Conservation (phyloP, 768 basidiomycete genomes). For the Pulveroboletus ravenelii region DNA sequence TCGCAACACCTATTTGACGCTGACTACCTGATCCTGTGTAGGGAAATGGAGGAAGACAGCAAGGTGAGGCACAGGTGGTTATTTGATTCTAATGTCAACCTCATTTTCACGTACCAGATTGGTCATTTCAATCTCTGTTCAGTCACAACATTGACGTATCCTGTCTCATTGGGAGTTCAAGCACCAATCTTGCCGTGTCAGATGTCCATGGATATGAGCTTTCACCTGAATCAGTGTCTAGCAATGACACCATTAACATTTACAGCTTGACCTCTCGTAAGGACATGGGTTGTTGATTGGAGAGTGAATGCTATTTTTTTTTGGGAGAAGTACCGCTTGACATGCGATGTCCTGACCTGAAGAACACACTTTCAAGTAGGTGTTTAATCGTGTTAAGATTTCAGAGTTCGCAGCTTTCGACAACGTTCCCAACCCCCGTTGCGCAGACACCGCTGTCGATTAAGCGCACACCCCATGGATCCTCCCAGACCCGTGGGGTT, state of each 20-base stretch:
- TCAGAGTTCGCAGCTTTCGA: not conserved
- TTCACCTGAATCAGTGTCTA: conserved; percentile 45
- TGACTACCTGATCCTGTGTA: too few relatives aligned
- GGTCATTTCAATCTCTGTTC: too few relatives aligned
- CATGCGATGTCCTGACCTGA: conserved; percentile 48
- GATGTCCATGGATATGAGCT: conserved; percentile 40
- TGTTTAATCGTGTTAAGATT: not conserved
- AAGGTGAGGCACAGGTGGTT: too few relatives aligned
- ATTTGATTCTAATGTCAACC: too few relatives aligned
- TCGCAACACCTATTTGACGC: too few relatives aligned
- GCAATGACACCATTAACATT: conserved; percentile 34
- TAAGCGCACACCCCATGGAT: conserved; percentile 56
- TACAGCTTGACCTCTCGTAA: conserved; percentile 50
- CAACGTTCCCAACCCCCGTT: conserved; percentile 35
- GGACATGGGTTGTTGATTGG: not conserved
- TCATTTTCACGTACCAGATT: too few relatives aligned
- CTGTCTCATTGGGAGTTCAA: too few relatives aligned
- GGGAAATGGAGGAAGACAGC: too few relatives aligned
- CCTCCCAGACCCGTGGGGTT: conserved; percentile 70
- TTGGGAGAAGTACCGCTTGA: conserved; percentile 41
- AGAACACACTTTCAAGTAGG: conserved; percentile 52
- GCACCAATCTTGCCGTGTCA: too few relatives aligned
- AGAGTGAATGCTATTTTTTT: not conserved
- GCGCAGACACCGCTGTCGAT: conserved; percentile 52
- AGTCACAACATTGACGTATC: too few relatives aligned